Base-by-base conservation (phyloP, 208 protist species). In the Trichomonas vaginalis region DNA sequence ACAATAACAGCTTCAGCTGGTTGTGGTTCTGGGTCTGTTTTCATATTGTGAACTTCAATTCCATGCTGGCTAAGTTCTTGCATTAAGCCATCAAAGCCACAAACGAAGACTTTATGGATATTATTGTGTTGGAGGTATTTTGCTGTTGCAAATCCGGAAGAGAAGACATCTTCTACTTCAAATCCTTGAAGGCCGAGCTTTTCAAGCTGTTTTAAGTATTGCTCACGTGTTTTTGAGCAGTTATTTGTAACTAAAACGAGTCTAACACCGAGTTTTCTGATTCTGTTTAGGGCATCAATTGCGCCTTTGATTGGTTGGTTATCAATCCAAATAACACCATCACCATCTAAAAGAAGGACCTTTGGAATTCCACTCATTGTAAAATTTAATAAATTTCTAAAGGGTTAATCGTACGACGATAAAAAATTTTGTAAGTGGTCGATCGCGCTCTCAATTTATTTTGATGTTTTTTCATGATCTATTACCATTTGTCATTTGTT, bases 251-350 rank as follows among this genome's bases (percentile, higher is more conserved):
- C 86, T 3, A 92, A 42, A 42, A 92, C 86, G 32, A 92, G 42
- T 0, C 45, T 6, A 39, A 92, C 45, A 3, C 86, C 86, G 8
- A 92, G 21, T 39, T 35, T 42, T 6, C 35, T 48, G n/a, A 92
- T 92, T 39, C 45, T 23, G 15, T 92, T 92, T 2, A 92, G 86
- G 35, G 86, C 12, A 17, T 92, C 45, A 51, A 92, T 51, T 15
- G 86, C 23, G 4, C 86, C 86, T 92, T 92, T 51, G 12, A 92
- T 51, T 51, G 86, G 86, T 23, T 1, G 3, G 27, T 51, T 51
- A 9, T 92, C 86, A 39, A 92, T 92, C 86, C 86, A 92, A 56
- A 92, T 92, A n/a, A 92, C 86, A 51, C 86, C 86, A 47, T 92
- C 86, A 48, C 86, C 86, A 92, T 92, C 86, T 48, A 92, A 45